Evolutionary conservation across 805 yeast genomes (phyloP), one percentile per base, ranked within the genome.

Genomic region (Debaryomyces prosopidis): DNA sequence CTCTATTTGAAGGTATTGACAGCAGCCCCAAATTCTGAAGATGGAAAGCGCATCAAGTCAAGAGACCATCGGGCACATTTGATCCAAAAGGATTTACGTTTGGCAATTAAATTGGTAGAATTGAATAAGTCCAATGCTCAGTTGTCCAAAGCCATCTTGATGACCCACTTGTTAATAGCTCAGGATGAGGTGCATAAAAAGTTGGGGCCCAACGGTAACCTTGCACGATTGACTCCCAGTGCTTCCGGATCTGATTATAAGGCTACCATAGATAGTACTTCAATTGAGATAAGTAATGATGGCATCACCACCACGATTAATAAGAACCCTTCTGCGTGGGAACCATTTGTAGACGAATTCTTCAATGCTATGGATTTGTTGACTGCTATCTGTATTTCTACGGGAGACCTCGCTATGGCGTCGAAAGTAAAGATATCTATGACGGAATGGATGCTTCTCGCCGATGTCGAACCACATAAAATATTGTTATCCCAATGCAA

Each of bases 361-460:
- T 84, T 90, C 61, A 81, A 83, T 44, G 85, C 89, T 1, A 75
- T 92, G 63, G 96, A 90, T 54, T 58, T 88, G 45, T 79, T 84
- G 52, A 82, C 87, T 3, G 89, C 94, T 2, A 69, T 83, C 33
- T 84, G 87, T 49, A 65, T 89, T 44, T 76, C 85, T 1, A 72
- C 81, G 12, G 89, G 89, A n/a, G 89, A 86, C 59, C 68, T 82
- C 41, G 68, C 77, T 15, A 66, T 78, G 39, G 89, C 91, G 1
- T 66, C 83, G 15, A 69, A 79, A 41, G 74, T 85, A 38, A 84
- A 84, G 53, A 69, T 81, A 50, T 75, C 82, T 23, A 80, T 87
- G 44, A 82, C 85, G 8, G 81, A 80, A 55, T 77, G 87, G 75
- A 87, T 86, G 94, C 66, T 83, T n/a, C 65, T 80, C 53, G 86